A percentile compares a stretch with the other conserved stretches of the same genome.
Evolutionary conservation across 2,329 filamentous ascomycete genomes (phyloP).

Genomic region (Epichloe aotearoae): DNA sequence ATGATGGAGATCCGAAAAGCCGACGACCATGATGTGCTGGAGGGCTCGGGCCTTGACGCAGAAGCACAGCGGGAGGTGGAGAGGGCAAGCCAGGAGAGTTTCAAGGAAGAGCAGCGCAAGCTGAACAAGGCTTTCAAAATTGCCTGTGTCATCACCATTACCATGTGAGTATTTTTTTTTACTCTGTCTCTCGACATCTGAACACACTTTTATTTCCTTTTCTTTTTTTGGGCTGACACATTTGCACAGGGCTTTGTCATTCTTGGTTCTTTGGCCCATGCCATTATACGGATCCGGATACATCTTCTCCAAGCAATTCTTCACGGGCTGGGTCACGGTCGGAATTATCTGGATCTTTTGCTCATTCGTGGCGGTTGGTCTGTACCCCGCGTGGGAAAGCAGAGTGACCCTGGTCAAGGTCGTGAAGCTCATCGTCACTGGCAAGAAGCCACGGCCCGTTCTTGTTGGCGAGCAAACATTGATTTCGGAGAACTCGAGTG

Average conservation of each 20-base stretch:
- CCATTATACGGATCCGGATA: slow-evolving; percentile 77
- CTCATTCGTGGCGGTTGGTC: slow-evolving; percentile 56
- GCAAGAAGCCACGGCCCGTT: slow-evolving; percentile 1
- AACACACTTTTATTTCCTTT: no score
- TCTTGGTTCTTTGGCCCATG: slow-evolving; percentile 82
- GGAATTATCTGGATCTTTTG: slow-evolving; percentile 63
- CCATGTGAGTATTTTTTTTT: slow-evolving; percentile 13
- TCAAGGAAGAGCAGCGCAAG: slow-evolving; percentile 33
- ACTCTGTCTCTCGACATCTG: no score
- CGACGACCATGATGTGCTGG: slow-evolving; percentile 62
- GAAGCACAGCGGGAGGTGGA: slow-evolving; percentile 13
- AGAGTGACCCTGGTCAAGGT: slow-evolving; percentile 37
- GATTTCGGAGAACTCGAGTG: slow-evolving; percentile 1
- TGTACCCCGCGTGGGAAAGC: slow-evolving; percentile 75
- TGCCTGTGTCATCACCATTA: slow-evolving; percentile 21
- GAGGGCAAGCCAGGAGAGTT: slow-evolving; percentile 16
- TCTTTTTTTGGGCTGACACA: neutral
- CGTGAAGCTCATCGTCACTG: slow-evolving; percentile 8
- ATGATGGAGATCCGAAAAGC: slow-evolving; percentile 70
- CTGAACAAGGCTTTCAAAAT: slow-evolving; percentile 40
- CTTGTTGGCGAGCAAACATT: slow-evolving; percentile 1
- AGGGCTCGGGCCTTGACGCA: slow-evolving; percentile 37
- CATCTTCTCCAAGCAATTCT: slow-evolving; percentile 46
- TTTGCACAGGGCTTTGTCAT: slow-evolving; percentile 40
- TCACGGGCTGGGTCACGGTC: slow-evolving; percentile 60